Conservation (phyloP, 345 rosid genomes). For the Citropsis articulata region DNA sequence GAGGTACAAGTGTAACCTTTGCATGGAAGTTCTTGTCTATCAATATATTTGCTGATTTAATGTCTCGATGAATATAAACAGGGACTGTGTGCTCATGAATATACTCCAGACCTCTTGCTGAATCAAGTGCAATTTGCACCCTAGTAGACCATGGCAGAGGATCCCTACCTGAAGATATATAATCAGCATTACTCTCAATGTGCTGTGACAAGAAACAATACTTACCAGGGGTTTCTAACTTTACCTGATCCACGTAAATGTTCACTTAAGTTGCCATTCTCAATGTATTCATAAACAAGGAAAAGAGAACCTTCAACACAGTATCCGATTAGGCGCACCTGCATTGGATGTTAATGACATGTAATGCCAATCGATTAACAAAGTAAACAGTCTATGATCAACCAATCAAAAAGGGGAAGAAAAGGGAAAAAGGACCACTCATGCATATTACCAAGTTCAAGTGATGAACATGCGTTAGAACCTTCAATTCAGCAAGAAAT, state of each 20-base stretch:
- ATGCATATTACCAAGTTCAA: constrained; percentile 70
- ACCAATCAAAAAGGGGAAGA: background rate
- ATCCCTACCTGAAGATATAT: constrained; percentile 53
- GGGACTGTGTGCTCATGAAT: constrained; percentile 98
- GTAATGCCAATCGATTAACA: background rate
- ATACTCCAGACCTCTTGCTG: constrained; percentile 97
- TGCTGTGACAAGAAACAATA: background rate
- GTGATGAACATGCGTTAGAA: constrained; percentile 89
- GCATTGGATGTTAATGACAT: constrained; percentile 8
- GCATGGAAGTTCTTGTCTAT: constrained; percentile 82
- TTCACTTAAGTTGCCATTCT: constrained; percentile 90
- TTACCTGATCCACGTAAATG: constrained; percentile 90
- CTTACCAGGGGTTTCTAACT: constrained; percentile 2
- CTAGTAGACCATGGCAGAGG: constrained; percentile 77
- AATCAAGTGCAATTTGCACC: constrained; percentile 96
- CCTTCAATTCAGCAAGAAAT: constrained; percentile 93
- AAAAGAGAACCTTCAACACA: constrained; percentile 94
- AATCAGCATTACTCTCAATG: constrained; percentile 6
- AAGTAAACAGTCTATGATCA: background rate
- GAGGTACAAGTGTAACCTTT: constrained; percentile 48
- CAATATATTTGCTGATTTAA: constrained; percentile 91
- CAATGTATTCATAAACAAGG: constrained; percentile 82
- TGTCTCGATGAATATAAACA: constrained; percentile 95
- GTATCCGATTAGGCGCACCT: constrained; percentile 93
- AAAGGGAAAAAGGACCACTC: background rate